Conservation (phyloP, 2,329 filamentous ascomycete genomes). For the Penicillium sp. region DNA sequence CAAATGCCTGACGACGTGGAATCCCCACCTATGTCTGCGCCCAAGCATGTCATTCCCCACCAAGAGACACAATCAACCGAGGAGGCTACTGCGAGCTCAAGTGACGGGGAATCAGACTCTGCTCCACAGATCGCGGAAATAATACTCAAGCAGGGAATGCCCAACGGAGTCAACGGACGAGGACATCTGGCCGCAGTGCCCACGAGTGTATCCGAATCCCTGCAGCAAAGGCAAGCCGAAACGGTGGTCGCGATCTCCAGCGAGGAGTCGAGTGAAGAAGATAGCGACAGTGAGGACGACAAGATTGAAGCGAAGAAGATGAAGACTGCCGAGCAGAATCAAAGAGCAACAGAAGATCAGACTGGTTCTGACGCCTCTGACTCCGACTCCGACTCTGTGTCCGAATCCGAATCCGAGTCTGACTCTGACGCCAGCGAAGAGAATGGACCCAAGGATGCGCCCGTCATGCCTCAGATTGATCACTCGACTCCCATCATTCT, state of each 20-base stretch:
- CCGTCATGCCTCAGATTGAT: background rate
- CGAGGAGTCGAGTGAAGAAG: background rate
- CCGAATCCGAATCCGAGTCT: background rate
- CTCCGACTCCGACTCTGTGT: background rate
- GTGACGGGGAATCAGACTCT: background rate
- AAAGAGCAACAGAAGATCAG: background rate
- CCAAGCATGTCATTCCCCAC: background rate
- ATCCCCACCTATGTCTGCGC: background rate
- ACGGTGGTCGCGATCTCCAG: background rate
- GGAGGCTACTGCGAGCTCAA: background rate
- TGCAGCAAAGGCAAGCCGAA: background rate
- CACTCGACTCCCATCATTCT: background rate
- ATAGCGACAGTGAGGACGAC: background rate
- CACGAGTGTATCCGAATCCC: background rate
- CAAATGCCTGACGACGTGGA: slow-evolving; percentile 3
- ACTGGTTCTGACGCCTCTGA: background rate
- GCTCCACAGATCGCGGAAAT: background rate
- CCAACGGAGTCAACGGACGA: background rate
- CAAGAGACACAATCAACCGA: background rate
- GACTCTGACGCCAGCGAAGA: background rate
- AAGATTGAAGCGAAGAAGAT: background rate
- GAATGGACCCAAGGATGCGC: background rate
- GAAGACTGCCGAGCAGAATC: background rate
- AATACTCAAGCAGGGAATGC: background rate
- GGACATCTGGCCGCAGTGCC: background rate